Base-by-base conservation (phyloP, 1,139 yeast species). In the Nakaseomyces delphensis region DNA sequence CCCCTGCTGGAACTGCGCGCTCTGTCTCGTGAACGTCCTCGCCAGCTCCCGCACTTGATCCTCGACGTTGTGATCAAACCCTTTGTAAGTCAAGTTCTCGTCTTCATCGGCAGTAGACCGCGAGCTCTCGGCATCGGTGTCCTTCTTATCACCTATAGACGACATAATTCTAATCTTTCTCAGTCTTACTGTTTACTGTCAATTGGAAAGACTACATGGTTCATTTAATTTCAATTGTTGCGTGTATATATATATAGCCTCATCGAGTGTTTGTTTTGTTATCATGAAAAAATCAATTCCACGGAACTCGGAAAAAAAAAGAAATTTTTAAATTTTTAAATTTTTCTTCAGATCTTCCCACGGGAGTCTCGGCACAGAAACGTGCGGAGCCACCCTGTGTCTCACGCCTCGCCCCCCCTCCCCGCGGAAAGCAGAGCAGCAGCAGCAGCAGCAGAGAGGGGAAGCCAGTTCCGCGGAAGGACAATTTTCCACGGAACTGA, bases 61-160 rank as follows among this genome's bases (percentile, higher is more conserved):
- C 38, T 50, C 42, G 2, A 50, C 47, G 15, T 44, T 36, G 10
- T 43, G 42, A 25, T 50, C 54, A 25, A 52, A 45, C 9, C 56
- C 56, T 8, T 38, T 38, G 29, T 52, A 52, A 3, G 43, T 46
- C 13, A 45, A 46, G 11, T 41, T 32, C 3, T 43, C 39, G 10
- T 39, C 29, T n/a, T 32, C 43, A 11, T 31, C 36, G 13, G 35
- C 41, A 39, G 41, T 31, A 16, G 41, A 30, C 18, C 33, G 19
- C 10, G 41, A 30, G 3, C 36, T 20, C 37, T 20, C 37, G 6
- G 21, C 18, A 33, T 33, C 37, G 14, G 37, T 21, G 18, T 33
- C 37, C 37, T 33, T 33, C 37, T 33, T 33, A 11, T 33, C 37
- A 33, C 37, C 27, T 33, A 21, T 9, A 20, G 27, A 21, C 18